Percentiles rank a stretch among this genome's conserved stretches.
Conservation (phyloP, 768 basidiomycete species). For the Serendipita sp. region DNA sequence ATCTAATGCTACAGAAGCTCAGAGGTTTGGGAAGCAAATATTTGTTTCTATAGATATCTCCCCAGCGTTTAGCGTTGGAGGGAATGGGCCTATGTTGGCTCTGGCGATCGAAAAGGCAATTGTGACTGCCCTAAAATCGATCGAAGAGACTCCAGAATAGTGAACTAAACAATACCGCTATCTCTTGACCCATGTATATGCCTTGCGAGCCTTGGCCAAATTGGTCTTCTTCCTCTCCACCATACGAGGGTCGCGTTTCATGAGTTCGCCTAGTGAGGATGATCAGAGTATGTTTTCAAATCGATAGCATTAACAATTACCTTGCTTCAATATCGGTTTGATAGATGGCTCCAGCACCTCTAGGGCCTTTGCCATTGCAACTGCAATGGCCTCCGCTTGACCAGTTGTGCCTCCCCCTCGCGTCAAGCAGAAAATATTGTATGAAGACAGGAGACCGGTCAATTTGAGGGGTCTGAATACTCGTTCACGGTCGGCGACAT, state of each 20-base stretch:
- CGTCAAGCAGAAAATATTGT: conserved; percentile 48
- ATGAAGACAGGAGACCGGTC: conserved; percentile 70
- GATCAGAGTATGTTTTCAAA: conserved; percentile 7
- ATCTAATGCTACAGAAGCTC: conserved; percentile 28
- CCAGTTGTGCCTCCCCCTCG: conserved; percentile 85
- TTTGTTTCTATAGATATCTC: conserved; percentile 56
- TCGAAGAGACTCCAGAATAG: background rate
- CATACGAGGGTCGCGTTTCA: conserved; percentile 90
- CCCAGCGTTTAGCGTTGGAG: conserved; percentile 25
- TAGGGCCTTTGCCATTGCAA: conserved; percentile 62
- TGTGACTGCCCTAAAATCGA: conserved; percentile 28
- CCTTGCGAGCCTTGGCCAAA: conserved; percentile 78
- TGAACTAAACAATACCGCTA: conserved; percentile 21
- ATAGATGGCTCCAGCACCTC: conserved; percentile 55
- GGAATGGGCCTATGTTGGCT: conserved; percentile 32
- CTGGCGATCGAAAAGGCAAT: conserved; percentile 49
- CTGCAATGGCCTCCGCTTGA: conserved; percentile 75
- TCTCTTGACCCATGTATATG: conserved; percentile 96
- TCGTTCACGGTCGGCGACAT: conserved; percentile 61
- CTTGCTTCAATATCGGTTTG: conserved; percentile 49
- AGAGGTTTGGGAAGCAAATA: conserved; percentile 47
- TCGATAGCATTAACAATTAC: conserved; percentile 28
- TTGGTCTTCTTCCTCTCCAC: conserved; percentile 98
- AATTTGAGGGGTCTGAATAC: conserved; percentile 73
- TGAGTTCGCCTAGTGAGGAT: conserved; percentile 48